Evolutionary conservation across 495 filamentous ascomycete genomes (phyloP).

Genomic region (Hypoxylon perforatum): DNA sequence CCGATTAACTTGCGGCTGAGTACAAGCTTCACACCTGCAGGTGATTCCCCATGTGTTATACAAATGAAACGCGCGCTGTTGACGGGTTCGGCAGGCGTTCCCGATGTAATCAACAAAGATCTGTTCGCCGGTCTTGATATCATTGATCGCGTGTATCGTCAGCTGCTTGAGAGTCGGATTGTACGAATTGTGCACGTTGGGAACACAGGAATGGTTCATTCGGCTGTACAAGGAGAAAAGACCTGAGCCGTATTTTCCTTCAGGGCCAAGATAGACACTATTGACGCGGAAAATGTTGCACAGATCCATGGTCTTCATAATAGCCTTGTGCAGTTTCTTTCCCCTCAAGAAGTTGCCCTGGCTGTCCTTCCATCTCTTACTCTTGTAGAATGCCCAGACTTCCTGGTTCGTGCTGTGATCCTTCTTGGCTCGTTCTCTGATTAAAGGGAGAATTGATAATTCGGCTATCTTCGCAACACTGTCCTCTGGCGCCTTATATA

Average conservation of each 20-base stretch:
- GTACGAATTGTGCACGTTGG: conserved; percentile 56
- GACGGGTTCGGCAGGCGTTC: conserved; percentile 32
- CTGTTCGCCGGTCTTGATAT: conserved; percentile 55
- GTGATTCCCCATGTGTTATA: conserved; percentile 16
- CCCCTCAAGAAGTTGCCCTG: conserved; percentile 11
- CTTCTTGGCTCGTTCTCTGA: conserved; percentile 1
- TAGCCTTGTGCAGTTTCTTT: conserved; percentile 6
- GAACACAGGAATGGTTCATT: conserved; percentile 57
- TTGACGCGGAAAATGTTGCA: conserved; percentile 15
- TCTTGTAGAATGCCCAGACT: conserved; percentile 22
- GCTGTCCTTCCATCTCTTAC: conserved; percentile 18
- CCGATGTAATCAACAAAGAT: conserved; percentile 53
- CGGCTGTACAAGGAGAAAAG: conserved; percentile 32
- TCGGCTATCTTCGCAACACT: conserved; percentile 1
- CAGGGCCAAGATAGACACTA: conserved; percentile 28
- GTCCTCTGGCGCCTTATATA: neutral
- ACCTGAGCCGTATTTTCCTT: conserved; percentile 31
- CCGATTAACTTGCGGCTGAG: conserved; percentile 11
- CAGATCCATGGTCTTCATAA: conserved; percentile 16
- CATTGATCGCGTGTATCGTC: conserved; percentile 53
- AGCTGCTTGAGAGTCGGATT: conserved; percentile 46
- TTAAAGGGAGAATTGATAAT: neutral
- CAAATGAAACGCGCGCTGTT: conserved; percentile 26
- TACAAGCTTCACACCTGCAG: conserved; percentile 27
- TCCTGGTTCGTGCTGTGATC: neutral